Percentiles rank a stretch among this genome's conserved stretches.
Conservation (phyloP, 2,329 filamentous ascomycete genomes). For the Chaetomiaceae sp. region DNA sequence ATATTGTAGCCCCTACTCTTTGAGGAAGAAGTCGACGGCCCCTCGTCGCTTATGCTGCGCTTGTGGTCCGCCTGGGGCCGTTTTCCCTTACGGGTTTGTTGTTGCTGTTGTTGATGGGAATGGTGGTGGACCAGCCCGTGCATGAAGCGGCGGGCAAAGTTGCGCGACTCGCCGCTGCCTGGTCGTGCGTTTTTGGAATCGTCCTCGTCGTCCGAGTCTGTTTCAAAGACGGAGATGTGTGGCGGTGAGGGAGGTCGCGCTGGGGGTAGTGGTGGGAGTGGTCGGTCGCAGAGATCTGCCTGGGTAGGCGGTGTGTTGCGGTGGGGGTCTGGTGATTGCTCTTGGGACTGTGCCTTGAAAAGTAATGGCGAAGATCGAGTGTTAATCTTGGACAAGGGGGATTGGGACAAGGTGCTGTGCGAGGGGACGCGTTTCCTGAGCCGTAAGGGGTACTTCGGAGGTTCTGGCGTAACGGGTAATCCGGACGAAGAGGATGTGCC, state of each 20-base stretch:
- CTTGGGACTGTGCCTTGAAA: conserved; percentile 23
- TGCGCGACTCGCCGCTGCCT: conserved; percentile 8
- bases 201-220: conserved; percentile 42
- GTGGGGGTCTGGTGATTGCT: background rate
- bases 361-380: conserved; percentile 21
- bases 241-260: conserved; percentile 8
- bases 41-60: conserved; percentile 34
- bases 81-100: conserved; percentile 1
- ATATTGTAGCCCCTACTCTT: background rate
- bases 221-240: conserved; percentile 45
- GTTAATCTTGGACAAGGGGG: conserved; percentile 17
- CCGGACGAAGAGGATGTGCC: conserved; percentile 1
- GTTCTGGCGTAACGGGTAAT: background rate
- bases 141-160: conserved; percentile 38
- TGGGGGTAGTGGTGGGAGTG: conserved; percentile 11
- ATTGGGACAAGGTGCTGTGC: conserved; percentile 13
- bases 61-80: conserved; percentile 26
- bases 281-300: conserved; percentile 9
- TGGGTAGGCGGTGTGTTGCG: background rate
- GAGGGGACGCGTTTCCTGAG: conserved; percentile 8
- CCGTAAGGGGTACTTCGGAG: background rate
- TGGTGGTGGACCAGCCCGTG: conserved; percentile 36
- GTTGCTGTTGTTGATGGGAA: conserved; percentile 5
- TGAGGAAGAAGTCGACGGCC: background rate
- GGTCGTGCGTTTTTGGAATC: background rate